Conservation (phyloP, 202 grass and related monocot species). For the Panicum hallii region DNA sequence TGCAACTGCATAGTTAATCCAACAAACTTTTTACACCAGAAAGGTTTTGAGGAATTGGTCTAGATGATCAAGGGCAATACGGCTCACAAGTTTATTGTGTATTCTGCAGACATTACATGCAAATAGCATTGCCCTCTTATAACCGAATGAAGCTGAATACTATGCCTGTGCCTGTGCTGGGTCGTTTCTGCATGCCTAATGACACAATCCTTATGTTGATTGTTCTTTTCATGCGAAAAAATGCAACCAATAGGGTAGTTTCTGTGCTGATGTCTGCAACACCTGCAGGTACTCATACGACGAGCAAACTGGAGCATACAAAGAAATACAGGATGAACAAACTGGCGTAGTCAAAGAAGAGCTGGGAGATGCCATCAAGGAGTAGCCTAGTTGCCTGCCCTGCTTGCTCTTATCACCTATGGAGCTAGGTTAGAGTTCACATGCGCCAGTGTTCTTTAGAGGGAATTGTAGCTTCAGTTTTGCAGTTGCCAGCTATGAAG, state of each 20-base stretch:
- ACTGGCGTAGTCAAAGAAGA: slow-evolving; percentile 51
- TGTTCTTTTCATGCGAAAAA: background rate
- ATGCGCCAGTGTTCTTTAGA: background rate
- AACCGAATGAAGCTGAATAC: background rate
- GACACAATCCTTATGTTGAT: background rate
- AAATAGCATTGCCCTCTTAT: background rate
- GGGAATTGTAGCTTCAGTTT: slow-evolving; percentile 9
- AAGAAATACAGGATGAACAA: slow-evolving; percentile 68
- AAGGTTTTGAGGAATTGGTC: background rate
- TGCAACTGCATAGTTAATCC: too few relatives aligned
- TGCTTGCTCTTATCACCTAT: background rate
- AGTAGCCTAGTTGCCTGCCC: slow-evolving; percentile 29
- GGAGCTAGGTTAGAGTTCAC: background rate
- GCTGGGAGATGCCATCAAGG: slow-evolving; percentile 33
- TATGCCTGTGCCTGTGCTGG: background rate
- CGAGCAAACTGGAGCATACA: slow-evolving; percentile 79
- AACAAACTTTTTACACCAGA: background rate
- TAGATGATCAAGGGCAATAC: slow-evolving; percentile 1
- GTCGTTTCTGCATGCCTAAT: background rate
- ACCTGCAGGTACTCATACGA: slow-evolving; percentile 80
- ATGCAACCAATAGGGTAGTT: background rate
- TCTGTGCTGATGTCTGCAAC: slow-evolving; percentile 28
- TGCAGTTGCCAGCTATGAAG: background rate
- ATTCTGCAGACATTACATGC: background rate
- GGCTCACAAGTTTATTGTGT: background rate